These are phyloP conservation scores for Vigna angularis DNA, from an alignment of 306 rosid genomes.

Conservation along the genomic window DNA sequence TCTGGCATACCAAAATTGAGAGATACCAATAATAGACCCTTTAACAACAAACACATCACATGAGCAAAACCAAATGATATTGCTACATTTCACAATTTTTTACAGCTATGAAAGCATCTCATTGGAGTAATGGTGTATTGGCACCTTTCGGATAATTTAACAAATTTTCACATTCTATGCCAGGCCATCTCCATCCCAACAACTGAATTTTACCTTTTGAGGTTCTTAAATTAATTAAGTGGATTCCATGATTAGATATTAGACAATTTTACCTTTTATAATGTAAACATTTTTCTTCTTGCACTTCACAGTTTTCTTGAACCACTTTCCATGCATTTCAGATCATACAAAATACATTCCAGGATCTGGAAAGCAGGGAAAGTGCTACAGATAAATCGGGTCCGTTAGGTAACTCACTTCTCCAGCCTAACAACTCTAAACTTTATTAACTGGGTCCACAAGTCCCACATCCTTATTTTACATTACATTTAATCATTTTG, in stretches of 20 bases:
- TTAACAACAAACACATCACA: not conserved
- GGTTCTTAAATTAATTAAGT: not conserved
- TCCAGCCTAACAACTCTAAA: not conserved
- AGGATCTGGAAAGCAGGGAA: too few species aligned
- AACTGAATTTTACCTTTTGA: not conserved
- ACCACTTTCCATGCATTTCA: too few species aligned
- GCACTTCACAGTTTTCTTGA: too few species aligned
- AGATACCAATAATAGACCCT: constrained; percentile 7
- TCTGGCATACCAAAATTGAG: constrained; percentile 27
- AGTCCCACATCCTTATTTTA: not conserved
- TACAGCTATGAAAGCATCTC: not conserved
- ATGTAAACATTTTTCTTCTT: not conserved
- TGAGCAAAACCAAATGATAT: not conserved
- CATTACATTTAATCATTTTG: not conserved
- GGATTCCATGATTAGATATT: not conserved
- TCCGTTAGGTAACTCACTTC: not conserved
- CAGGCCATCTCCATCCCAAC: not conserved
- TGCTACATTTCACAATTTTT: not conserved
- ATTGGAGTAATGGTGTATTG: not conserved
- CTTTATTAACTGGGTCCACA: not conserved
- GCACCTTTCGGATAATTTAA: not conserved
- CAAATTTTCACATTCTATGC: not conserved
- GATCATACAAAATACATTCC: too few species aligned
- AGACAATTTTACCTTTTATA: not conserved
- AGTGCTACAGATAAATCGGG: too few species aligned